A percentile compares a stretch with the other conserved stretches of the same genome.
Conservation (phyloP, 768 basidiomycete species). For the Scleroderma bovista region DNA sequence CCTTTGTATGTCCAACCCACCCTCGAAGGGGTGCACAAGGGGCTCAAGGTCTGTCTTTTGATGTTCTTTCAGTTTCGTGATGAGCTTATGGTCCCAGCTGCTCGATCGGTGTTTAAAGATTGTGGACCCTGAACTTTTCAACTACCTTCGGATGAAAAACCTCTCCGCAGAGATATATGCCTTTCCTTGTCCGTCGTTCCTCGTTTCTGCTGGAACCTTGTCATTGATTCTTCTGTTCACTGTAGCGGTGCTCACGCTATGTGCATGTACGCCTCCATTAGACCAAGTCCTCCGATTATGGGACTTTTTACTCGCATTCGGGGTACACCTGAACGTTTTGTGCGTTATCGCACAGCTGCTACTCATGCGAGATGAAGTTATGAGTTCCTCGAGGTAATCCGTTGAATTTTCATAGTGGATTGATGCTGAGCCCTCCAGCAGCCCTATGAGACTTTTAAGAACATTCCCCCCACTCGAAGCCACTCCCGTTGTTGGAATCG, state of each 20-base stretch:
- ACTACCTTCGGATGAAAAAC: slow-evolving; percentile 81
- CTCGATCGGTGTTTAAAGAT: slow-evolving; percentile 89
- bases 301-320: slow-evolving; percentile 97
- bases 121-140: slow-evolving; percentile 83
- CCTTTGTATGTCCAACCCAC: slow-evolving; percentile 98
- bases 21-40: slow-evolving; percentile 90
- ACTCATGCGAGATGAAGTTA: slow-evolving; percentile 85
- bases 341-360: slow-evolving; percentile 95
- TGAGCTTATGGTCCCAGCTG: slow-evolving; percentile 45
- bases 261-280: slow-evolving; percentile 94
- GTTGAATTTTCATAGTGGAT: not conserved
- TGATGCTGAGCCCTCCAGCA: slow-evolving; percentile 26
- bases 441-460: slow-evolving; percentile 91
- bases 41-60: slow-evolving; percentile 65
- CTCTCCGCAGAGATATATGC: slow-evolving; percentile 95
- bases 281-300: slow-evolving; percentile 92
- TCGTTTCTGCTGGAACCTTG: not conserved
- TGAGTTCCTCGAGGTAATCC: slow-evolving; percentile 76
- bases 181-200: slow-evolving; percentile 72
- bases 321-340: slow-evolving; percentile 92
- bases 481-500: slow-evolving; percentile 82
- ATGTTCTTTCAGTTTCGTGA: not conserved
- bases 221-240: slow-evolving; percentile 1
- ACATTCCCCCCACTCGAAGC: slow-evolving; percentile 93
- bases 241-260: slow-evolving; percentile 86